Percentiles rank a stretch among this genome's conserved stretches.
phyloP scores from a whole-genome alignment of 164 flowering plant species.

The Stephania yunnanensis region DNA sequence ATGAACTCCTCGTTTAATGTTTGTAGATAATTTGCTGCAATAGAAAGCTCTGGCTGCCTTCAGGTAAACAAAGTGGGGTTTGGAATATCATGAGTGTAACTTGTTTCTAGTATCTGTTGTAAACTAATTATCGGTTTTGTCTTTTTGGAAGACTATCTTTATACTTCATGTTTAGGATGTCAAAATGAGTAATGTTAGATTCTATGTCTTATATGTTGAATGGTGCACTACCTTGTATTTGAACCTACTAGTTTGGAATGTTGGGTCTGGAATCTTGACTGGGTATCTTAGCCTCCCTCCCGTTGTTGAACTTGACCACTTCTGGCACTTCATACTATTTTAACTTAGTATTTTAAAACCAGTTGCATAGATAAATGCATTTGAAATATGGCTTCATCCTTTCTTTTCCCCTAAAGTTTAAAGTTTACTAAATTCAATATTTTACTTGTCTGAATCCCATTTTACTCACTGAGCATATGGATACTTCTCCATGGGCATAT shows the following conservation, averaged over 20 bases:
- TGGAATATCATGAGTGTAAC: neutral
- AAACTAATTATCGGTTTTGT: neutral
- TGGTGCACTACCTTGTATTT: neutral
- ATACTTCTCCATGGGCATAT: neutral
- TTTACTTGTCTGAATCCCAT: neutral
- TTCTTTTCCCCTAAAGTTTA: neutral
- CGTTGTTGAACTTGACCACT: neutral
- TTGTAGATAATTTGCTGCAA: slow-evolving; percentile 1
- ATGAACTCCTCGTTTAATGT: neutral
- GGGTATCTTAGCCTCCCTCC: neutral
- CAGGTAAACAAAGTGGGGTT: neutral
- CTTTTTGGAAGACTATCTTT: neutral
- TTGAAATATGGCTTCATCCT: neutral
- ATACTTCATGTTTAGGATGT: neutral
- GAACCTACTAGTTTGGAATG: neutral
- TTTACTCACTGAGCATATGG: neutral
- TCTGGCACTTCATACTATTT: neutral
- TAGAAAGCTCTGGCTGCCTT: neutral
- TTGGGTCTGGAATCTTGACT: neutral
- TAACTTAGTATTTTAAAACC: neutral
- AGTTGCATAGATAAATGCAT: neutral
- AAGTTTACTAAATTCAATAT: neutral
- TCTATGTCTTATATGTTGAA: neutral
- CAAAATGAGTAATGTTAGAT: neutral
- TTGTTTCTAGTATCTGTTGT: neutral